Base-by-base conservation (phyloP, 2,329 filamentous ascomycete genomes). In the Whalleya microplaca region DNA sequence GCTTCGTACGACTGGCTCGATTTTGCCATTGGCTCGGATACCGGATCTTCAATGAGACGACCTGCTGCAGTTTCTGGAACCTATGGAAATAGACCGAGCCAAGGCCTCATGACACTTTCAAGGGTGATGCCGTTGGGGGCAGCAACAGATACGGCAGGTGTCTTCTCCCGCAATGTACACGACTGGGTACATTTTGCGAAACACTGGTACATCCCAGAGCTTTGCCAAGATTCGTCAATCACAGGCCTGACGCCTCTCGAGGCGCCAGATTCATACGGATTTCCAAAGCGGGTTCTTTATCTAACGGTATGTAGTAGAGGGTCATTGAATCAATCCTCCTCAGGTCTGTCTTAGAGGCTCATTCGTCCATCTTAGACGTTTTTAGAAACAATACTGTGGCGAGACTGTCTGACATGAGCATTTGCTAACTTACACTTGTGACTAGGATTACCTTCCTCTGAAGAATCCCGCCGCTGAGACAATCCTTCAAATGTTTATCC, bases 1-100 rank as follows among this genome's bases (percentile, higher is more conserved):
- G 73, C 72, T 8, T 68, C 70, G 0, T 76, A 77, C 55, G 67
- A 71, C 29, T 77, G 75, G 75, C 66, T 77, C 6, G 75, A 77
- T 54, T 68, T 66, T 21, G 70, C 72, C 6, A 69, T 76, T 44
- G 74, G 74, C 2, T 70, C 64, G 12, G 74, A 76, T 44, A 72
- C 69, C 0, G 65, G 66, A 3, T 64, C 62, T 1, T 68, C 66
- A 1, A 66, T 70, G 54, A 48, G 68, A 8, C 58, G 64, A 14
- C 69, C 69, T 2, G 68, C 66, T 1, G 68, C 65, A 0, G 66
- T 66, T 9, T 66, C 64, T 3, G 69, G 69, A 1, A 67, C 62
- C 2, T 71, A 64, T 46, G 68, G 66, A 6, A 71, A 69, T 37
- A 54, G 69, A 16, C 69, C 69, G 10, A 67, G 64, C 14, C 64